phyloP scores from a whole-genome alignment of 1,139 yeast species.

The Tardiomyces blankii region DNA sequence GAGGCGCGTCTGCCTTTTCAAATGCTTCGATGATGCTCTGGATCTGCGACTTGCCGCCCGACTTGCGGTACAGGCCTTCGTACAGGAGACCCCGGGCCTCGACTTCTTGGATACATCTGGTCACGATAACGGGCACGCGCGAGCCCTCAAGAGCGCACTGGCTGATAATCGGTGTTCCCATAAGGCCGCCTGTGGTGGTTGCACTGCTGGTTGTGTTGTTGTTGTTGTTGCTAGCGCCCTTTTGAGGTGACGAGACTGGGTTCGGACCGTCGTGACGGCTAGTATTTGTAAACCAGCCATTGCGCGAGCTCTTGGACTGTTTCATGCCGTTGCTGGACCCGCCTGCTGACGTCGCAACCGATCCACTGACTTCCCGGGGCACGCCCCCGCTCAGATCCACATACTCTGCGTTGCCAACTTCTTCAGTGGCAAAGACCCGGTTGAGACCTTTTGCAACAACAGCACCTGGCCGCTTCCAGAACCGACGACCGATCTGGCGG shows the following conservation, averaged over 20 bases:
- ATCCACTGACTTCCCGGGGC: not conserved
- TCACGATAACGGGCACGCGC: constrained; percentile 56
- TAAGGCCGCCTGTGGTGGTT: not conserved
- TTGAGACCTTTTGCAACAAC: constrained; percentile 28
- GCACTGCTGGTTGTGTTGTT: too few relatives aligned
- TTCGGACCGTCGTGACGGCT: not conserved
- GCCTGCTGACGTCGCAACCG: too few relatives aligned
- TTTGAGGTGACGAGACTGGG: not conserved
- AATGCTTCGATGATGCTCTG: constrained; percentile 37
- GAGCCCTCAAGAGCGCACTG: constrained; percentile 52
- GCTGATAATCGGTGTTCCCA: constrained; percentile 29
- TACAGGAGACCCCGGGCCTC: constrained; percentile 59
- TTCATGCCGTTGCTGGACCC: not conserved
- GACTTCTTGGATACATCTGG: constrained; percentile 67
- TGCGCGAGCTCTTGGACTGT: constrained; percentile 3
- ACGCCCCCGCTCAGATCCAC: not conserved
- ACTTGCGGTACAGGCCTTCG: constrained; percentile 86
- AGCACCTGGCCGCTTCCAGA: constrained; percentile 29
- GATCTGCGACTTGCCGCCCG: constrained; percentile 78
- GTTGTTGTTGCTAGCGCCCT: not conserved
- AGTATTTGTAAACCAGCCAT: constrained; percentile 6
- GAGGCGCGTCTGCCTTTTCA: constrained; percentile 18
- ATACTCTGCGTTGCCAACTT: not conserved
- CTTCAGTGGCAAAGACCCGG: constrained; percentile 23
- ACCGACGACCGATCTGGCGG: constrained; percentile 17